phyloP scores from a whole-genome alignment of 805 yeast genomes.

The Wilhelminamyces savonicus region DNA sequence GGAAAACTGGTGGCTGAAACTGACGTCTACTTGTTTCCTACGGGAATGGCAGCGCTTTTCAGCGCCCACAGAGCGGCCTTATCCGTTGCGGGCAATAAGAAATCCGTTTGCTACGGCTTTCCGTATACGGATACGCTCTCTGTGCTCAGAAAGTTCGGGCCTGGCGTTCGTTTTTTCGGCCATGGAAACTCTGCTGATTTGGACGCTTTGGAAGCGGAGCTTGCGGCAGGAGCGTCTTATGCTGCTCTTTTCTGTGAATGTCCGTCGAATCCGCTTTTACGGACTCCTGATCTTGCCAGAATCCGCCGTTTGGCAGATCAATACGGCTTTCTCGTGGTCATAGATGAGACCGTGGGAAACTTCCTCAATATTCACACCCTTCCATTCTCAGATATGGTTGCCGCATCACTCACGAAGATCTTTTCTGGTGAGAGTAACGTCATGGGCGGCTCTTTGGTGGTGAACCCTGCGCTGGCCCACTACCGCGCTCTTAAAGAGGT shows the following conservation, averaged over 20 bases:
- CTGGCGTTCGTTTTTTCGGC: constrained; percentile 83
- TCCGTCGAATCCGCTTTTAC: constrained; percentile 90
- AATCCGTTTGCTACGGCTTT: constrained; percentile 91
- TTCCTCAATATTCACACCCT: constrained; percentile 76
- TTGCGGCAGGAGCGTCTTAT: constrained; percentile 49
- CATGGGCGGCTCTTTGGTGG: constrained; percentile 84
- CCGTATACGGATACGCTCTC: constrained; percentile 93
- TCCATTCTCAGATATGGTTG: constrained; percentile 81
- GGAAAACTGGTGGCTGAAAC: constrained; percentile 37
- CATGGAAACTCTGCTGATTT: constrained; percentile 70
- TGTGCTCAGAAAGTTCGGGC: constrained; percentile 82
- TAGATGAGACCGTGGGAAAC: constrained; percentile 95
- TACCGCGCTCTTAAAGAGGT: constrained; percentile 46
- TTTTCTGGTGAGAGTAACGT: constrained; percentile 94
- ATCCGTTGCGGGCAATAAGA: constrained; percentile 23
- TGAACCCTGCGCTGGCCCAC: constrained; percentile 58
- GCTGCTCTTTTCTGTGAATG: constrained; percentile 83
- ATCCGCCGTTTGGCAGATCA: constrained; percentile 61
- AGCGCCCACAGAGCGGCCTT: constrained; percentile 63
- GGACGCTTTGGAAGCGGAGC: constrained; percentile 53
- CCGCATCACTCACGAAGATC: constrained; percentile 82
- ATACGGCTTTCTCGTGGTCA: constrained; percentile 70
- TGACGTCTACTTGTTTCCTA: constrained; percentile 79
- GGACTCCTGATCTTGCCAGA: constrained; percentile 70
- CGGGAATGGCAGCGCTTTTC: constrained; percentile 92